Percentiles rank a stretch among this genome's conserved stretches.
Conservation (phyloP, 148 eudicot genomes). For the Gaultheria prostrata region DNA sequence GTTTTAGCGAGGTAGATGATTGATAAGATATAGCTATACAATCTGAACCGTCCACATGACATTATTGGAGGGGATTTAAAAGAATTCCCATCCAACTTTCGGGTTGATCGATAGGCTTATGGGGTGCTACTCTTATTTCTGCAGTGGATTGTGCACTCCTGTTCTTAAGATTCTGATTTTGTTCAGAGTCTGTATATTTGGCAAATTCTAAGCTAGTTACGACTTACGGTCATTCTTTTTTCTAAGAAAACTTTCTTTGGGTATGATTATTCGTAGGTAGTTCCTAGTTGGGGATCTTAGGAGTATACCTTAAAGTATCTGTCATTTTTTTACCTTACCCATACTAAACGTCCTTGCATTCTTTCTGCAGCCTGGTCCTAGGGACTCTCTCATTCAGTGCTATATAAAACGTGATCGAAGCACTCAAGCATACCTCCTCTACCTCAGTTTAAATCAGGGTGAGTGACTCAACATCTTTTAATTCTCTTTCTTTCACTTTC, state of each 20-base stretch:
- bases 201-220: neutral
- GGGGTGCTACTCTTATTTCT: neutral
- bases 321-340: neutral
- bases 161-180: neutral
- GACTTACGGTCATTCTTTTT: neutral
- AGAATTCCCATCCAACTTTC: neutral
- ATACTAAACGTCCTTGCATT: slow-evolving; percentile 9
- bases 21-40: neutral
- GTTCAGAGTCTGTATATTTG: neutral
- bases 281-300: neutral
- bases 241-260: neutral
- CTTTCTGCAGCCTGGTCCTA: slow-evolving; percentile 81
- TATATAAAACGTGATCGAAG: slow-evolving; percentile 74
- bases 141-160: neutral
- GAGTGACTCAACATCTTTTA: slow-evolving; percentile 2
- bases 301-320: neutral
- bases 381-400: slow-evolving; percentile 70
- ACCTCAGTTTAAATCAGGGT: slow-evolving; percentile 64
- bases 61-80: neutral
- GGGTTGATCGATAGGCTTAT: neutral
- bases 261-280: neutral
- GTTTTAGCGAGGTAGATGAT: neutral
- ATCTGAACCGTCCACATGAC: neutral
- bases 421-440: slow-evolving; percentile 74
- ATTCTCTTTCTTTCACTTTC: neutral